Percentiles rank a stretch among this genome's conserved stretches.
Evolutionary conservation across 2,329 filamentous ascomycete species (phyloP).

Genomic region (Amphichorda felina): DNA sequence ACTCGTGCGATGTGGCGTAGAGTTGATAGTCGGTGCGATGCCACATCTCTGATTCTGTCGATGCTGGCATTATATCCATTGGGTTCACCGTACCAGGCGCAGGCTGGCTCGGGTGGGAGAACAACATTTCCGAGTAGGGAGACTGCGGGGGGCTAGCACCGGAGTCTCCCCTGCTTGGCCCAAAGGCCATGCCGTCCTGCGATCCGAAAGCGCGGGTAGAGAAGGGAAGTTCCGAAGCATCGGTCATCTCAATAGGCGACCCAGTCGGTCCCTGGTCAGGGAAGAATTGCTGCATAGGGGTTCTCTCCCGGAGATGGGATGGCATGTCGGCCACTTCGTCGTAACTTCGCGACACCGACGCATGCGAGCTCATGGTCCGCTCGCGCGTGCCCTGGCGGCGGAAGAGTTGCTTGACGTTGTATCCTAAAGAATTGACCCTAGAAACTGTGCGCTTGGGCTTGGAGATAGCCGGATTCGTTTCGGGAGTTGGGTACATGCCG

Average conservation of each 20-base stretch:
- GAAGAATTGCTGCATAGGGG: slow-evolving; percentile 1
- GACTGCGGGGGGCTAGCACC: neutral
- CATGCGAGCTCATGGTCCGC: slow-evolving; percentile 13
- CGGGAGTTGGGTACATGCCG: slow-evolving; percentile 16
- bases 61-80: slow-evolving; percentile 39
- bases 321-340: neutral
- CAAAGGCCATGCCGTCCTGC: no score
- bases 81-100: slow-evolving; percentile 38
- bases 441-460: slow-evolving; percentile 7
- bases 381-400: slow-evolving; percentile 20
- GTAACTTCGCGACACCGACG: neutral
- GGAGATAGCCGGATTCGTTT: neutral
- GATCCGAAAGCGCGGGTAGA: slow-evolving; percentile 6
- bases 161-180: neutral
- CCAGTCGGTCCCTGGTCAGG: slow-evolving; percentile 11
- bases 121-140: neutral
- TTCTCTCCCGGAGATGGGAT: no score
- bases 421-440: slow-evolving; percentile 19
- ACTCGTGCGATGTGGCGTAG: slow-evolving; percentile 11
- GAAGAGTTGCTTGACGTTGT: slow-evolving; percentile 23
- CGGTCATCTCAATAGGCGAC: slow-evolving; percentile 17
- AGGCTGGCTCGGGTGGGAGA: slow-evolving; percentile 11
- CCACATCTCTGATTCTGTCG: slow-evolving; percentile 23
- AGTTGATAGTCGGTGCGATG: slow-evolving; percentile 24
- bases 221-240: slow-evolving; percentile 3